A percentile compares a stretch with the other conserved stretches of the same genome.
Evolutionary conservation across 2,329 filamentous ascomycete species (phyloP).

Genomic region (Blastomyces gilchristii): DNA sequence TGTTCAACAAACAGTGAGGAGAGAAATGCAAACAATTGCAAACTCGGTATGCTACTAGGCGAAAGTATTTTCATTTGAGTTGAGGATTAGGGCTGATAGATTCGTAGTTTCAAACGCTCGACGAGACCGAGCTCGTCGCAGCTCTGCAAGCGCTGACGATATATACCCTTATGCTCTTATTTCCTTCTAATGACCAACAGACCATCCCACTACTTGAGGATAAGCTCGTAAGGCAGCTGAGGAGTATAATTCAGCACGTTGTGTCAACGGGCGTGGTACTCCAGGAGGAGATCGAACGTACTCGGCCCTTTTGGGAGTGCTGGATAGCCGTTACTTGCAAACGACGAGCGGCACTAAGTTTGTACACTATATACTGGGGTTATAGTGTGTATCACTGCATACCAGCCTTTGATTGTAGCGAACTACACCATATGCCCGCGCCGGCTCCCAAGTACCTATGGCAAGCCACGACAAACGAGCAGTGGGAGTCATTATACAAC

Average conservation of each 20-base stretch:
- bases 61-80: not conserved
- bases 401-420: slow-evolving; percentile 28
- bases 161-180: slow-evolving; percentile 32
- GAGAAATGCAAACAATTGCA: slow-evolving; percentile 26
- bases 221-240: slow-evolving; percentile 24
- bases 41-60: slow-evolving; percentile 19
- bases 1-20: slow-evolving; percentile 24
- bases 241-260: slow-evolving; percentile 20
- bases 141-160: slow-evolving; percentile 31
- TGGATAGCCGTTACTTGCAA: slow-evolving; percentile 47
- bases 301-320: slow-evolving; percentile 26
- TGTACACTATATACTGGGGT: slow-evolving; percentile 33
- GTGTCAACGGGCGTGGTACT: slow-evolving; percentile 24
- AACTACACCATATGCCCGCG: slow-evolving; percentile 32
- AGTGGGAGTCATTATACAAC: slow-evolving; percentile 28
- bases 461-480: slow-evolving; percentile 24
- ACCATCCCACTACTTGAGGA: slow-evolving; percentile 17
- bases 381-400: slow-evolving; percentile 29
- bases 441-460: slow-evolving; percentile 33
- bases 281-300: slow-evolving; percentile 26
- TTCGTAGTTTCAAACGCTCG: slow-evolving; percentile 24
- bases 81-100: not conserved
- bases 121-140: slow-evolving; percentile 26
- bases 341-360: slow-evolving; percentile 33
- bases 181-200: slow-evolving; percentile 22